Evolutionary conservation across 2,329 filamentous ascomycete genomes (phyloP).

Genomic region (Blastomyces gilchristii): DNA sequence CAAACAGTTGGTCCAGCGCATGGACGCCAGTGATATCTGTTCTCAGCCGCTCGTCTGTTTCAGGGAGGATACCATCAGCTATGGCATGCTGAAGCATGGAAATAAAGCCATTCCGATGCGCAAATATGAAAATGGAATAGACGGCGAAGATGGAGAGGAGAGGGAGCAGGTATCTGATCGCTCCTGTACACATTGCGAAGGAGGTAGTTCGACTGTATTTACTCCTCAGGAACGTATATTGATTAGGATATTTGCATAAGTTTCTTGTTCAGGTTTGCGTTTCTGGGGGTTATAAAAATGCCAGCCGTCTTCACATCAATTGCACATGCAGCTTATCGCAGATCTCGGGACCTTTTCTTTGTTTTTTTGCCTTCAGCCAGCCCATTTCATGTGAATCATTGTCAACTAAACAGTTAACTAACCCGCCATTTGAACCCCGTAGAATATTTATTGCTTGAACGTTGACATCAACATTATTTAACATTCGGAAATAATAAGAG

Average conservation of each 20-base stretch:
- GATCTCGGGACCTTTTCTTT: not conserved
- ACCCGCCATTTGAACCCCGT: too few relatives aligned
- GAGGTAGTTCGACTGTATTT: not conserved
- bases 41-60: conserved; percentile 22
- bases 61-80: conserved; percentile 21
- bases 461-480: too few relatives aligned
- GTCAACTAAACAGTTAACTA: too few relatives aligned
- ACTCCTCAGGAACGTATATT: not conserved
- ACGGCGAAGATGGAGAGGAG: conserved; percentile 24
- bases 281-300: not conserved
- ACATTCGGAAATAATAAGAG: too few relatives aligned
- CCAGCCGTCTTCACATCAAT: not conserved
- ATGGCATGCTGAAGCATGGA: conserved; percentile 17
- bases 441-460: too few relatives aligned
- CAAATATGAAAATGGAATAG: conserved; percentile 24
- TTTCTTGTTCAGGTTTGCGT: not conserved
- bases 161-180: conserved; percentile 18
- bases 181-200: not conserved
- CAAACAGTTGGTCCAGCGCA: conserved; percentile 25
- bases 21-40: conserved; percentile 27
- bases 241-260: not conserved
- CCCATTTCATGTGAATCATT: not conserved
- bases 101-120: conserved; percentile 25
- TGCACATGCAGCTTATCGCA: not conserved
- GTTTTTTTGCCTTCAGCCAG: not conserved